A percentile compares a stretch with the other conserved stretches of the same genome.
Conservation (phyloP, 2,329 filamentous ascomycete genomes). For the Bipolaris gigantea region DNA sequence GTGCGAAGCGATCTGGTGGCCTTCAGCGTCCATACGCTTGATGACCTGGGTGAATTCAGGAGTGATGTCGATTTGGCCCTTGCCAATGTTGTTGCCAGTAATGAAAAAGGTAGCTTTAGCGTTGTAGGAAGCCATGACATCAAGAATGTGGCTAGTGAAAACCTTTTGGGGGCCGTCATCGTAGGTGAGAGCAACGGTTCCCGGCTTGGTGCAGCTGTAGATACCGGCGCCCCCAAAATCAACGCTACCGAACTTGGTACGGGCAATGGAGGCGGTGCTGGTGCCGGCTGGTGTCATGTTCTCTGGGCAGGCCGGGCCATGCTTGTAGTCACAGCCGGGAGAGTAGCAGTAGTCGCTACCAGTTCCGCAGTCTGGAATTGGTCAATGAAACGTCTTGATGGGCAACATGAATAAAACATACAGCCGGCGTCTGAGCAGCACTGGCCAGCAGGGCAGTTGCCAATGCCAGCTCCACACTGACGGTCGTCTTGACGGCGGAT, state of each 20-base stretch:
- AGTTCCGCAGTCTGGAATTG: slow-evolving; percentile 53
- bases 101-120: slow-evolving; percentile 71
- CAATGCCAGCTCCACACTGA: slow-evolving; percentile 38
- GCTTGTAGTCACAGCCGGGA: slow-evolving; percentile 64
- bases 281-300: slow-evolving; percentile 58
- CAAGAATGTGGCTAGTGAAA: slow-evolving; percentile 64
- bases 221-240: slow-evolving; percentile 61
- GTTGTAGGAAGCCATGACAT: slow-evolving; percentile 61
- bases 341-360: slow-evolving; percentile 60
- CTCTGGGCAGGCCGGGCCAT: slow-evolving; percentile 63
- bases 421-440: slow-evolving; percentile 43
- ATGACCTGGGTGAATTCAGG: slow-evolving; percentile 55
- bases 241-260: slow-evolving; percentile 58
- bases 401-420: slow-evolving; percentile 12
- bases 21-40: slow-evolving; percentile 57
- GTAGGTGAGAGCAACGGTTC: slow-evolving; percentile 67
- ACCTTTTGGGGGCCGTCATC: slow-evolving; percentile 65
- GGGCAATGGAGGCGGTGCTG: slow-evolving; percentile 57
- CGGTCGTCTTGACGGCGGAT: slow-evolving; percentile 37
- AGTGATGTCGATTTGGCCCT: slow-evolving; percentile 59
- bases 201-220: slow-evolving; percentile 55
- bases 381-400: slow-evolving; percentile 12
- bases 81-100: slow-evolving; percentile 60
- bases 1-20: slow-evolving; percentile 64
- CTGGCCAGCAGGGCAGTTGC: slow-evolving; percentile 37